These are phyloP conservation scores for Thraustochytrium sp. DNA, from an alignment of 352 stramenopile species.

Conservation along the genomic window DNA sequence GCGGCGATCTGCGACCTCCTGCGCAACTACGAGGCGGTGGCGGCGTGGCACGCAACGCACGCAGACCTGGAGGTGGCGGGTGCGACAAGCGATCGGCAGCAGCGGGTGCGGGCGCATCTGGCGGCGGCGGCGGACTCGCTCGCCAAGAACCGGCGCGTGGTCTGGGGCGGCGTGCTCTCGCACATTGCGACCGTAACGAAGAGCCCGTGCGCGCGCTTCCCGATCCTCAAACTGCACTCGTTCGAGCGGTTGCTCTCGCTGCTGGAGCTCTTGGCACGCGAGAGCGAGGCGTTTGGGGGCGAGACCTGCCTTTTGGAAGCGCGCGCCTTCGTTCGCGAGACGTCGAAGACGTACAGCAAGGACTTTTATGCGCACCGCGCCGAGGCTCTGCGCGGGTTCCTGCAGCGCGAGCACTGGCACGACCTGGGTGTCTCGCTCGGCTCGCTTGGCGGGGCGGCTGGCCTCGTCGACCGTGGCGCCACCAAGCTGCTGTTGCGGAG, in stretches of 20 bases:
- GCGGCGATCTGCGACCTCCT: not conserved
- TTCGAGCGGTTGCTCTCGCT: not conserved
- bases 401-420: slow-evolving; percentile 2
- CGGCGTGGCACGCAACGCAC: not conserved
- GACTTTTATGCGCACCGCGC: slow-evolving; percentile 13
- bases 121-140: not conserved
- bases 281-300: slow-evolving; percentile 10
- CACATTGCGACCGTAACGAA: not conserved
- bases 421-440: not conserved
- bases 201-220: not conserved
- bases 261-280: not conserved
- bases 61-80: too few relatives aligned
- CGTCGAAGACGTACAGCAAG: slow-evolving; percentile 8
- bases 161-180: slow-evolving; percentile 18
- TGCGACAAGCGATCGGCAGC: too few relatives aligned
- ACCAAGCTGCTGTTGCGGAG: not conserved
- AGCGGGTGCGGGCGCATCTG: not conserved
- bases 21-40: not conserved
- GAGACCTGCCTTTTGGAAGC: slow-evolving; percentile 4
- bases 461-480: not conserved
- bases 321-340: slow-evolving; percentile 11
- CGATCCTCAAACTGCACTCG: not conserved
- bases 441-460: not conserved
- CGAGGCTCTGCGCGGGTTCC: slow-evolving; percentile 25
- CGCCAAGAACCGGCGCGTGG: not conserved